phyloP scores from a whole-genome alignment of 306 rosid genomes.

The Acacia confusa region DNA sequence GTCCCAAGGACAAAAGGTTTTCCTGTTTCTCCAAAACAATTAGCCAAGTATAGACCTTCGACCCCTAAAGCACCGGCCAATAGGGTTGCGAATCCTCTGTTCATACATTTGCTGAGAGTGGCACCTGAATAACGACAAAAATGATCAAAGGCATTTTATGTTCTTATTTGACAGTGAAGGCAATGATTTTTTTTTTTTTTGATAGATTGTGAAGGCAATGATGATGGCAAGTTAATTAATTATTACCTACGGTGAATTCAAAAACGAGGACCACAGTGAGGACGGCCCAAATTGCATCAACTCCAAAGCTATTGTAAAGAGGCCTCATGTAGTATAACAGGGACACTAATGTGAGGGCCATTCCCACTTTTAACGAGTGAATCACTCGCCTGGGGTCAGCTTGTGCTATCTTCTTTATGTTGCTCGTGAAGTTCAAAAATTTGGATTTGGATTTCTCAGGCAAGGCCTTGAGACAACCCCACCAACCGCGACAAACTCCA shows the following conservation, averaged over 20 bases:
- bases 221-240: background rate
- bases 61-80: slow-evolving; percentile 79
- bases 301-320: slow-evolving; percentile 59
- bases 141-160: background rate
- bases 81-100: slow-evolving; percentile 83
- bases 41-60: slow-evolving; percentile 68
- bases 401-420: slow-evolving; percentile 47
- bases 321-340: slow-evolving; percentile 52
- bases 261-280: slow-evolving; percentile 60
- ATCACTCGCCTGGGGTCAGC: slow-evolving; percentile 67
- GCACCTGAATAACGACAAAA: slow-evolving; percentile 59
- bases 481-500: background rate
- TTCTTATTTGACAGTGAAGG: background rate
- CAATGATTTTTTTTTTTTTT: too few species aligned
- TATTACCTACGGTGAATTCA: slow-evolving; percentile 66
- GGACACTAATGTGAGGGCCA: slow-evolving; percentile 72
- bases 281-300: slow-evolving; percentile 66
- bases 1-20: slow-evolving; percentile 66
- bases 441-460: slow-evolving; percentile 35
- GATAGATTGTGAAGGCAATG: background rate
- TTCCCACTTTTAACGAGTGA: slow-evolving; percentile 70
- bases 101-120: slow-evolving; percentile 72
- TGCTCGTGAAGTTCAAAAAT: slow-evolving; percentile 28
- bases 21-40: slow-evolving; percentile 56
- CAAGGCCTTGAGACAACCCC: slow-evolving; percentile 33